Percentiles rank a stretch among this genome's conserved stretches.
These are phyloP conservation scores for Coprinopsis marcescibilis DNA, from an alignment of 768 basidiomycete species.

Conservation along the genomic window DNA sequence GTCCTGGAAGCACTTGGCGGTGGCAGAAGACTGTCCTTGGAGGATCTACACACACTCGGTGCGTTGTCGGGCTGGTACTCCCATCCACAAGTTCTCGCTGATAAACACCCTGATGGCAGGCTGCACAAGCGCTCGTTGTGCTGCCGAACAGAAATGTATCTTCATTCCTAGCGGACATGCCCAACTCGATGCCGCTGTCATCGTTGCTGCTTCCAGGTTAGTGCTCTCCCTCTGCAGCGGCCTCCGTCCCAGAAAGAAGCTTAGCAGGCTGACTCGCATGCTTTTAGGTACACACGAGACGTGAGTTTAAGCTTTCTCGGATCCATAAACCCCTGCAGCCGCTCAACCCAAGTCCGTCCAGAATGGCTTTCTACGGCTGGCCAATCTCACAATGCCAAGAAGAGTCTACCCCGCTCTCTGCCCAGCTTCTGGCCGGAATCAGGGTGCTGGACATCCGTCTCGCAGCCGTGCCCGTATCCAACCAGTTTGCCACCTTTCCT, in stretches of 20 bases:
- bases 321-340: slow-evolving; percentile 1
- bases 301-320: slow-evolving; percentile 30
- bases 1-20: slow-evolving; percentile 40
- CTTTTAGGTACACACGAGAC: slow-evolving; percentile 61
- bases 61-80: slow-evolving; percentile 17
- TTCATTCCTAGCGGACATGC: slow-evolving; percentile 53
- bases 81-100: neutral
- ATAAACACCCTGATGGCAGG: slow-evolving; percentile 1
- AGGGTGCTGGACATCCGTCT: slow-evolving; percentile 81
- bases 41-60: slow-evolving; percentile 51
- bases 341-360: slow-evolving; percentile 17
- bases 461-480: slow-evolving; percentile 41
- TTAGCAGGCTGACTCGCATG: neutral
- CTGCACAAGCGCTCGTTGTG: slow-evolving; percentile 46
- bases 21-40: slow-evolving; percentile 49
- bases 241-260: neutral
- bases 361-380: slow-evolving; percentile 83
- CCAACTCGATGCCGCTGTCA: slow-evolving; percentile 63
- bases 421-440: slow-evolving; percentile 73
- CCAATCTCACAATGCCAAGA: slow-evolving; percentile 86
- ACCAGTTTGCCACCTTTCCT: neutral
- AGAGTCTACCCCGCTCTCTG: slow-evolving; percentile 47
- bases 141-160: slow-evolving; percentile 54
- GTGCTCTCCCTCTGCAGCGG: slow-evolving; percentile 20
- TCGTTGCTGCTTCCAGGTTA: slow-evolving; percentile 74